Percentiles rank a stretch among this genome's conserved stretches.
phyloP scores from a whole-genome alignment of 1,139 yeast genomes.

The Diutina siamensis region DNA sequence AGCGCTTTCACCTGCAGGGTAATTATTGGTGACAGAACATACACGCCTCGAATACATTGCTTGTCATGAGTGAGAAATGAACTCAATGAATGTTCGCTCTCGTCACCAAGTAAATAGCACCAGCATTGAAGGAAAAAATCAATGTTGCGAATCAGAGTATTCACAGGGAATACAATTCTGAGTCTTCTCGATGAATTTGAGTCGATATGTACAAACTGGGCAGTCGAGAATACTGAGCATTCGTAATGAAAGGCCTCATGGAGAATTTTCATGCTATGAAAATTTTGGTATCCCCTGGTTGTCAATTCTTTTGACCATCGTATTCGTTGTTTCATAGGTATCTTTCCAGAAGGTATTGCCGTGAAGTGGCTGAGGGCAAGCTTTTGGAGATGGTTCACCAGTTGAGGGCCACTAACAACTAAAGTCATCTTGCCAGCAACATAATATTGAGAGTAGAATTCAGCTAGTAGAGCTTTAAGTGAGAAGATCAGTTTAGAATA shows the following conservation, averaged over 20 bases:
- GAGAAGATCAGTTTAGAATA: slow-evolving; percentile 17
- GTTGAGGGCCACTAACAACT: slow-evolving; percentile 54
- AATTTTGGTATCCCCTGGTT: too few relatives aligned
- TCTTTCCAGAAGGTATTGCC: slow-evolving; percentile 7
- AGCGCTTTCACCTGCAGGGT: slow-evolving; percentile 21
- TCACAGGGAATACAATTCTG: slow-evolving; percentile 3
- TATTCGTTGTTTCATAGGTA: background rate
- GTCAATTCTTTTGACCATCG: background rate
- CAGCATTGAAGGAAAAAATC: slow-evolving; percentile 7
- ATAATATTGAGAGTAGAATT: slow-evolving; percentile 22
- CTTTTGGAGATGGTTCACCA: slow-evolving; percentile 44
- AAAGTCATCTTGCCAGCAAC: slow-evolving; percentile 34
- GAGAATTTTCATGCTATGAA: slow-evolving; percentile 5
- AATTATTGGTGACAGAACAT: slow-evolving; percentile 28
- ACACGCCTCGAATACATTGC: slow-evolving; percentile 21
- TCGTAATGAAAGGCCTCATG: slow-evolving; percentile 7
- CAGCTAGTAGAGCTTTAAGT: slow-evolving; percentile 12
- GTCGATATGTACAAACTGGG: slow-evolving; percentile 14
- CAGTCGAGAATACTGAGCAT: slow-evolving; percentile 7
- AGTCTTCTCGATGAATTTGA: background rate
- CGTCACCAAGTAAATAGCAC: slow-evolving; percentile 47
- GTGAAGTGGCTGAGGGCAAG: slow-evolving; percentile 32
- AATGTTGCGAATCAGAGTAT: background rate
- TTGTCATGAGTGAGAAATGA: slow-evolving; percentile 15
- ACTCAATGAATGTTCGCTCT: slow-evolving; percentile 34